Evolutionary conservation across 1,139 yeast genomes (phyloP), one percentile per base, ranked within the genome.

Genomic region (Zygotorulaspora mrakii): DNA sequence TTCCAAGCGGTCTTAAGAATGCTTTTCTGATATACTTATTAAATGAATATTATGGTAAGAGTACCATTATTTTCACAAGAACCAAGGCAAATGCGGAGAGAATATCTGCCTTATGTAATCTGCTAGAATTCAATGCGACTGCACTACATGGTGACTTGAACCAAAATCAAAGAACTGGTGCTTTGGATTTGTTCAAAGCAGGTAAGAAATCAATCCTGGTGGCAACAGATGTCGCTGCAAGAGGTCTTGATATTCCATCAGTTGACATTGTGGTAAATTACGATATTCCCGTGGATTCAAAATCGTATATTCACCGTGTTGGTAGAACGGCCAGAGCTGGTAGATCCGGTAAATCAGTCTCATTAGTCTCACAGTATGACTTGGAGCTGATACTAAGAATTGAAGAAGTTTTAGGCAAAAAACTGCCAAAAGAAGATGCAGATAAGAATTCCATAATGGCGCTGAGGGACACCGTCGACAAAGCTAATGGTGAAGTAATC

Each of bases 321-420:
- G 98, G 98, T 23, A 81, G 98, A 70, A 91, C 98, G 18, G 98
- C 98, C 1, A 82, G 98, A 65, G 98, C 98, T 0, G 98, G 99
- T 6, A 75, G 94, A 50, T 78, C 95, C 0, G 99, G 99, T 38
- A 86, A 84, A 61, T 87, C 96, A 2, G 74, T 91, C 25, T 85
- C 96, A 4, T 70, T 91, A 43, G 95, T 91, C 18, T 88, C 96
- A 1, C 99, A 91, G 64, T 94, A 91, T 61, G 98, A 91, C 62
- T 71, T 91, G 48, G 96, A 88, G 64, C 68, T 88, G 57, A 85
- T 85, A 57, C 69, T 88, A 51, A 74, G 96, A 57, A 89, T 91
- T 42, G 99, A 91, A 63, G 83, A 82, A 37, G 95, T 84, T 3
- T 76, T 89, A 53, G 85, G 81, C 28, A 81, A 77, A 68, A 84